phyloP scores from a whole-genome alignment of 352 stramenopile genomes.

The Thalassiosira livingstoniorum region DNA sequence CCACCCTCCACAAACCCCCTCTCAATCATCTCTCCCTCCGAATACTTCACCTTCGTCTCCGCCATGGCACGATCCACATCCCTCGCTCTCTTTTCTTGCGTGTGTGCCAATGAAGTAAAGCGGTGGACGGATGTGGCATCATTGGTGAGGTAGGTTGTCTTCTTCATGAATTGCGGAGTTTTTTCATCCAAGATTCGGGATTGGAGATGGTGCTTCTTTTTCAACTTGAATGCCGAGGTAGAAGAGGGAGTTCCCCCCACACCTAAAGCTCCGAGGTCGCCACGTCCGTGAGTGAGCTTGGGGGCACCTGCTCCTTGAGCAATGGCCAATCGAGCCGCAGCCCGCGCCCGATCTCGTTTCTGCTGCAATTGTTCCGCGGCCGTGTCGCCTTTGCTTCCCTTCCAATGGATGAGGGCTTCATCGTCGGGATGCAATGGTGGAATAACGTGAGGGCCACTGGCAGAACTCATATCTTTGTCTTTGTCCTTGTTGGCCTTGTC shows the following conservation, averaged over 20 bases:
- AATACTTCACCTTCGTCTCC: conserved; percentile 61
- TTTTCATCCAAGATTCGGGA: conserved; percentile 83
- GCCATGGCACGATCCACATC: conserved; percentile 75
- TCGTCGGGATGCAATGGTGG: conserved; percentile 69
- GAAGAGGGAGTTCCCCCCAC: not conserved
- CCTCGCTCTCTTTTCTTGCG: conserved; percentile 67
- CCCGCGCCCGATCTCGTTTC: conserved; percentile 67
- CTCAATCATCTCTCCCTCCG: conserved; percentile 61
- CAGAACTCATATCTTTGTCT: not conserved
- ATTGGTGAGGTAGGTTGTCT: conserved; percentile 86
- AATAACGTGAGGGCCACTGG: not conserved
- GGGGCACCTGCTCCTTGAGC: conserved; percentile 44
- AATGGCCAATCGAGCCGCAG: conserved; percentile 67
- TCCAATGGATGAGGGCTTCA: conserved; percentile 82
- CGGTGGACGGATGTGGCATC: conserved; percentile 81
- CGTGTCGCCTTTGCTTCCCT: conserved; percentile 75
- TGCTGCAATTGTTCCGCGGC: conserved; percentile 75
- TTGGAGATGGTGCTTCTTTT: conserved; percentile 71
- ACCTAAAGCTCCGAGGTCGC: too few species aligned
- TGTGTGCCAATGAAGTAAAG: conserved; percentile 81
- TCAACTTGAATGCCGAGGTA: conserved; percentile 16
- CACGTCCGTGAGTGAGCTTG: not conserved
- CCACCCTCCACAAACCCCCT: conserved; percentile 53
- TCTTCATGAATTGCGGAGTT: conserved; percentile 85
- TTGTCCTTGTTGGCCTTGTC: not conserved